A percentile compares a stretch with the other conserved stretches of the same genome.
Conservation (phyloP, 164 flowering plant species). For the Aristolochia californica region DNA sequence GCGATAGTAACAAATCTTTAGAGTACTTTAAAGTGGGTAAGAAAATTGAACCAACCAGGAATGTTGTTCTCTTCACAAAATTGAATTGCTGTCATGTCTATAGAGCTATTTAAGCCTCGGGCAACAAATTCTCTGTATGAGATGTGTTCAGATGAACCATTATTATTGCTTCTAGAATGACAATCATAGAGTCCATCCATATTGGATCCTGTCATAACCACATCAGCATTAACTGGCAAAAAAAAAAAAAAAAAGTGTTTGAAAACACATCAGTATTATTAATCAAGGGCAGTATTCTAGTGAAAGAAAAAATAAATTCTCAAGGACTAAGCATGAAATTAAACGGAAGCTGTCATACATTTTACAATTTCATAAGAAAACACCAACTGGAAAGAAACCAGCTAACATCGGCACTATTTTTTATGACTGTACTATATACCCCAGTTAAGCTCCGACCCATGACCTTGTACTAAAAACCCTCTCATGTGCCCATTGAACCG, state of each 20-base stretch:
- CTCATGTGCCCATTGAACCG: no score
- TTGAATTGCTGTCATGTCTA: constrained; percentile 76
- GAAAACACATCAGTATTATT: not conserved
- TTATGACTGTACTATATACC: no score
- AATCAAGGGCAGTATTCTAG: not conserved
- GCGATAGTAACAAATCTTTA: not conserved
- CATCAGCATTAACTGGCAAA: constrained; percentile 71
- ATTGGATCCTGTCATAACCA: constrained; percentile 74
- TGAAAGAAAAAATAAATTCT: not conserved
- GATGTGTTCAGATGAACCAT: constrained; percentile 50
- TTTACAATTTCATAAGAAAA: no score
- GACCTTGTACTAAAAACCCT: no score
- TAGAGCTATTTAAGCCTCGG: constrained; percentile 39
- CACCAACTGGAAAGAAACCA: no score
- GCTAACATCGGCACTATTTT: no score
- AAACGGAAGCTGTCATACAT: no score
- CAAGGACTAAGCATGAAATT: no score
- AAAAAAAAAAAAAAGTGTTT: no score
- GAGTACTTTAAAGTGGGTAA: not conserved
- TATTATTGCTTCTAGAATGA: constrained; percentile 45
- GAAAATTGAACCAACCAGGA: constrained; percentile 45
- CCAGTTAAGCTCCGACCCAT: no score
- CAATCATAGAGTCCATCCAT: constrained; percentile 64
- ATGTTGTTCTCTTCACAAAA: constrained; percentile 77
- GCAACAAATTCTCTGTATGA: constrained; percentile 66